Base-by-base conservation (phyloP, 1,139 yeast genomes). In the Groenewaldozyma sp. region DNA sequence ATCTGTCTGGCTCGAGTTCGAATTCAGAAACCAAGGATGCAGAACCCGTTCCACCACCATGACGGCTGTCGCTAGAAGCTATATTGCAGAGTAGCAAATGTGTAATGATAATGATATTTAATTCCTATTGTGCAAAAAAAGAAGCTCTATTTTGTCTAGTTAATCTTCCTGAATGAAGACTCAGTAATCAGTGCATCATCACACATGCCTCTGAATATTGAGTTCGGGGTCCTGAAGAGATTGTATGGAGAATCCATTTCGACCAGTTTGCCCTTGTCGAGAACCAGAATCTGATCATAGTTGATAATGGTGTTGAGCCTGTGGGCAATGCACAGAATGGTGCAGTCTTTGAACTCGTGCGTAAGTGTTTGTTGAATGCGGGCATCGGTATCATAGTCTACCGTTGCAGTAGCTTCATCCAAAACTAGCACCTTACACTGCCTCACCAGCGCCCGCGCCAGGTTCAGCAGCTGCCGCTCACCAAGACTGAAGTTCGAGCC, bases 381-480 rank as follows among this genome's bases (percentile, higher is more conserved):
- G 28, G 73, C 65, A 58, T 82, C 93, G 0, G 93, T 81, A 48
- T 76, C 83, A 54, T 78, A 79, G 56, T 82, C 94, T 32, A 82
- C 91, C 7, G 82, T 76, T 0, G 93, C 81, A 0, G 94, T 82
- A 13, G 94, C 93, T 58, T 82, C 94, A 56, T 82, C 94, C 44
- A 82, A 60, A 45, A 82, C 76, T 48, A 82, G 63, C 42, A 82
- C 75, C 53, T 71, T 74, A 4, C 84, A 67, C 37, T 74, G 70
- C 46, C 84, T 71, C n/a, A 81, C 84, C 46, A 82, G 64, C 0
- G 94, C 88, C 49, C 93, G 70, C 0, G 91, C 84, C 48, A 82
- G 70, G 2, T 91, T 81, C 41, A 82, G 62, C 47, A 82, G 61
- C 58, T 82, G 94, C 39, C 83, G 71, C 58, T 82, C 91, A 35